phyloP scores from a whole-genome alignment of 1,284 basidiomycete genomes.

The Cryptococcus wingfieldii region DNA sequence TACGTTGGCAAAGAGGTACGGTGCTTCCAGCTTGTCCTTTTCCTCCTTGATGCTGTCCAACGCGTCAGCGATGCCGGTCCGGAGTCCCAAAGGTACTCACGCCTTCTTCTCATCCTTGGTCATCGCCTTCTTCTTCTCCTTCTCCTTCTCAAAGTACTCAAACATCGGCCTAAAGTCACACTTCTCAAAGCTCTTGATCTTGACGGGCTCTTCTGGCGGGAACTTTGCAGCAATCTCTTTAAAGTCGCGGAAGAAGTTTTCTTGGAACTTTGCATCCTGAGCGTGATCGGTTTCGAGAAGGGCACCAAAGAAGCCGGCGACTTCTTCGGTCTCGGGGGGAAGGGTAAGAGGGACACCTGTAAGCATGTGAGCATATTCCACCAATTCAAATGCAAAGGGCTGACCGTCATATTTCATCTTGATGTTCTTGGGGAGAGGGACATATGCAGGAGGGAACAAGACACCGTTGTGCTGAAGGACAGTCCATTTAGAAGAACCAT shows the following conservation, averaged over 20 bases:
- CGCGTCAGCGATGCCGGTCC: neutral
- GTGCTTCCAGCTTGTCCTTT: slow-evolving; percentile 77
- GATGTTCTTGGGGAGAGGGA: slow-evolving; percentile 73
- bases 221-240: slow-evolving; percentile 68
- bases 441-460: slow-evolving; percentile 91
- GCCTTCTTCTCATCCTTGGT: slow-evolving; percentile 83
- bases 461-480: slow-evolving; percentile 92
- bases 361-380: neutral
- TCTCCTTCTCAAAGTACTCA: slow-evolving; percentile 86
- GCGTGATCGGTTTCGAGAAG: slow-evolving; percentile 92
- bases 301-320: slow-evolving; percentile 93
- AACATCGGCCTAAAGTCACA: slow-evolving; percentile 97
- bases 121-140: slow-evolving; percentile 86
- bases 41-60: slow-evolving; percentile 62
- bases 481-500: slow-evolving; percentile 82
- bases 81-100: slow-evolving; percentile 18
- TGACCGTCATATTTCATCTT: slow-evolving; percentile 95
- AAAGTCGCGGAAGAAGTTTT: slow-evolving; percentile 96
- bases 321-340: slow-evolving; percentile 85
- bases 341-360: slow-evolving; percentile 74
- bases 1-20: slow-evolving; percentile 78
- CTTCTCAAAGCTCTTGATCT: slow-evolving; percentile 70
- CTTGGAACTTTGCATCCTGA: slow-evolving; percentile 80
- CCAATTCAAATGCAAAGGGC: slow-evolving; percentile 17
- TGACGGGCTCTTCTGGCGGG: slow-evolving; percentile 72